phyloP scores from a whole-genome alignment of 1,284 basidiomycete species.

The Cutaneotrichosporon mucoides region DNA sequence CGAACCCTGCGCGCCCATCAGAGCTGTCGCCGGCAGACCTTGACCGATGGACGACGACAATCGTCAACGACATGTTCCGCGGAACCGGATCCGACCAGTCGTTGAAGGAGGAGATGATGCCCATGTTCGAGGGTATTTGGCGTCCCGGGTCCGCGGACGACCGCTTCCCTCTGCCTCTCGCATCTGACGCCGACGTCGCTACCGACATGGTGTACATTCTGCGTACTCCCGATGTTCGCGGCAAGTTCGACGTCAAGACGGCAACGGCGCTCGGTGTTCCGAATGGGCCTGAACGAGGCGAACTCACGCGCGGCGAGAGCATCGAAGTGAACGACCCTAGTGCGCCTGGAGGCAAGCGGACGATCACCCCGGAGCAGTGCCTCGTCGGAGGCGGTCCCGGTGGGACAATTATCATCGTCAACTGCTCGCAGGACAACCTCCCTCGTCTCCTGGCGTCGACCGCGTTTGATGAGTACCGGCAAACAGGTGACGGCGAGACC shows the following conservation, averaged over 20 bases:
- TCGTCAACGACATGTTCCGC: conserved; percentile 31
- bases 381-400: conserved; percentile 43
- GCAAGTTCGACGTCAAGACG: conserved; percentile 74
- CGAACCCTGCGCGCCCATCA: background rate
- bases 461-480: conserved; percentile 54
- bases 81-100: background rate
- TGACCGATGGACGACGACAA: conserved; percentile 3
- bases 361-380: conserved; percentile 49
- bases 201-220: conserved; percentile 60
- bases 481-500: conserved; percentile 22
- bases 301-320: conserved; percentile 49
- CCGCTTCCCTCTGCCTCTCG: conserved; percentile 27
- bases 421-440: conserved; percentile 34
- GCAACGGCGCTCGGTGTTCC: conserved; percentile 66
- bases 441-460: conserved; percentile 51
- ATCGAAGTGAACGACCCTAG: conserved; percentile 48
- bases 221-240: conserved; percentile 70
- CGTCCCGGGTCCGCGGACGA: conserved; percentile 15
- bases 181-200: conserved; percentile 23
- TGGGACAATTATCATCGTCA: conserved; percentile 36
- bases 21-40: background rate
- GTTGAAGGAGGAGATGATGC: background rate
- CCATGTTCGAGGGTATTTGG: conserved; percentile 5
- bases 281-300: conserved; percentile 54
- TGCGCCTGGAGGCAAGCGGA: conserved; percentile 57